Conservation (phyloP, 495 filamentous ascomycete species). For the Tetracladium marchalianum region DNA sequence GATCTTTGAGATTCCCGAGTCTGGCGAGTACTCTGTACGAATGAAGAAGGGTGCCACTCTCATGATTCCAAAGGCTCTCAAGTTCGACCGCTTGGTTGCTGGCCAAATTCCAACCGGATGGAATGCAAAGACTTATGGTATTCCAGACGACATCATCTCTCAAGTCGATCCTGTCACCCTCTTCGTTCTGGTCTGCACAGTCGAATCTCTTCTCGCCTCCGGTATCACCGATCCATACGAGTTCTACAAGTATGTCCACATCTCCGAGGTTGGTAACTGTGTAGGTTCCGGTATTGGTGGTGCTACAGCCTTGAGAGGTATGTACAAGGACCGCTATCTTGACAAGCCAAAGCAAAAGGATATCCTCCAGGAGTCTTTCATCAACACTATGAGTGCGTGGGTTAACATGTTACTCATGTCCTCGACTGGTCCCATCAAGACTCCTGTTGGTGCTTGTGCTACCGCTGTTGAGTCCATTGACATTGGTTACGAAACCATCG, state of each 20-base stretch:
- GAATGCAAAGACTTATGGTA: constrained; percentile 89
- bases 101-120: constrained; percentile 95
- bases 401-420: constrained; percentile 98
- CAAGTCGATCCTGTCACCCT: constrained; percentile 96
- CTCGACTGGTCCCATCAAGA: constrained; percentile 97
- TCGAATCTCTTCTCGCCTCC: constrained; percentile 77
- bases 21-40: constrained; percentile 87
- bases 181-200: constrained; percentile 87
- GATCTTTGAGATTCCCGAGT: constrained; percentile 90
- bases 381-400: constrained; percentile 99
- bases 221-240: constrained; percentile 99
- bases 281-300: constrained; percentile 97
- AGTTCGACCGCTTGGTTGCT: constrained; percentile 93
- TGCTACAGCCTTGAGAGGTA: constrained; percentile 80
- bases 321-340: constrained; percentile 96
- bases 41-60: constrained; percentile 90
- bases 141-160: constrained; percentile 93
- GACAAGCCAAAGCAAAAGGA: constrained; percentile 99
- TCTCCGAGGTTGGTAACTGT: constrained; percentile 97
- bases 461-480: constrained; percentile 96
- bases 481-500: constrained; percentile 94
- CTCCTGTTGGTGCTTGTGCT: constrained; percentile 93
- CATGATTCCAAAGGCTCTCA: constrained; percentile 90
- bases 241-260: constrained; percentile 98
- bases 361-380: constrained; percentile 98